Evolutionary conservation across 345 rosid genomes (phyloP).

Genomic region (Bruguiera parviflora): DNA sequence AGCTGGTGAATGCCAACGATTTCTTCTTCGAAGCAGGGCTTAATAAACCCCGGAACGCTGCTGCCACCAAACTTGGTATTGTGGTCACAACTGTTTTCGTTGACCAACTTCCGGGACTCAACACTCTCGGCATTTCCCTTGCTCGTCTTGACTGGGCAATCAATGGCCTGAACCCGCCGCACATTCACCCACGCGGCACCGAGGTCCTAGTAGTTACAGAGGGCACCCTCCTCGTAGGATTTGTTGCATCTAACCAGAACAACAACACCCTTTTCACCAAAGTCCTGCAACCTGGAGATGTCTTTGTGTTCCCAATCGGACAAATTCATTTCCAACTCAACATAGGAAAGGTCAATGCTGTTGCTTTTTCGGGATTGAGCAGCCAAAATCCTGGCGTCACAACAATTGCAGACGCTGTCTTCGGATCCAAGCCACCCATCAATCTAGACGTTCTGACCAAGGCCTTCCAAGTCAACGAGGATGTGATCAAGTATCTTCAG

Average conservation of each 20-base stretch:
- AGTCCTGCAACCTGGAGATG: too few species aligned
- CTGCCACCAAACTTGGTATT: background rate
- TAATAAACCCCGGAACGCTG: too few species aligned
- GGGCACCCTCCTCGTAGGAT: too few species aligned
- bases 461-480: too few species aligned
- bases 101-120: slow-evolving; percentile 6
- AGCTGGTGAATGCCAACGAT: too few species aligned
- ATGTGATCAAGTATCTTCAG: background rate
- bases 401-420: slow-evolving; percentile 1
- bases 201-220: background rate
- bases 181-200: slow-evolving; percentile 3
- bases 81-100: background rate
- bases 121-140: slow-evolving; percentile 8
- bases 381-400: slow-evolving; percentile 17
- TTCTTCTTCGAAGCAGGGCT: too few species aligned
- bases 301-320: too few species aligned
- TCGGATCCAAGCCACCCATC: slow-evolving; percentile 4
- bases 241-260: too few species aligned
- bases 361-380: background rate
- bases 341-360: background rate
- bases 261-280: too few species aligned
- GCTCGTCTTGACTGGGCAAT: background rate
- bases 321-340: too few species aligned
- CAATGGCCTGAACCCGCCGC: background rate
- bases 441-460: background rate